These are phyloP conservation scores for Pichia californica DNA, from an alignment of 805 yeast species.

Conservation along the genomic window DNA sequence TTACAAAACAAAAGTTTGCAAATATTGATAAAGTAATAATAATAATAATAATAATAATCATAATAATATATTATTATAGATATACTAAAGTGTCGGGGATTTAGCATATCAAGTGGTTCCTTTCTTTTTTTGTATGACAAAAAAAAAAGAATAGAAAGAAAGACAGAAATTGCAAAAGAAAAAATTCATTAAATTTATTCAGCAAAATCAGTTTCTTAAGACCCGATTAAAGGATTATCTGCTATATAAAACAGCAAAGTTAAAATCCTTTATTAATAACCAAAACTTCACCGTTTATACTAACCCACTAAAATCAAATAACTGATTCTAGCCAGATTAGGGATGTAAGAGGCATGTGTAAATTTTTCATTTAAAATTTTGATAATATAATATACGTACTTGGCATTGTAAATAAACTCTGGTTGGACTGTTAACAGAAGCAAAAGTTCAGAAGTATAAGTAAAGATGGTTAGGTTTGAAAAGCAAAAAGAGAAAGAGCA, in stretches of 20 bases:
- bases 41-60: no score
- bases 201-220: neutral
- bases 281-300: slow-evolving; percentile 8
- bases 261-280: neutral
- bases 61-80: neutral
- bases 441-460: neutral
- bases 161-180: neutral
- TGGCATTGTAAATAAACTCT: slow-evolving; percentile 22
- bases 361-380: no score
- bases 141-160: neutral
- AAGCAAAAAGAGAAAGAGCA: neutral
- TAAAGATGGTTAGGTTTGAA: no score
- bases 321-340: neutral
- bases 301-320: neutral
- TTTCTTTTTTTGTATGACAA: no score
- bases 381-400: slow-evolving; percentile 15
- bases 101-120: slow-evolving; percentile 35
- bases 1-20: no score
- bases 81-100: slow-evolving; percentile 80
- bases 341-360: no score
- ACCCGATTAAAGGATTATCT: slow-evolving; percentile 5
- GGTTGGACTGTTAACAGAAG: neutral
- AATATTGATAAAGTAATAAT: no score
- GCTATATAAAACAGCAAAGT: neutral
- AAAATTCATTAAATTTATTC: neutral